Evolutionary conservation across 768 basidiomycete species (phyloP).

Genomic region (Amanita exitialis): DNA sequence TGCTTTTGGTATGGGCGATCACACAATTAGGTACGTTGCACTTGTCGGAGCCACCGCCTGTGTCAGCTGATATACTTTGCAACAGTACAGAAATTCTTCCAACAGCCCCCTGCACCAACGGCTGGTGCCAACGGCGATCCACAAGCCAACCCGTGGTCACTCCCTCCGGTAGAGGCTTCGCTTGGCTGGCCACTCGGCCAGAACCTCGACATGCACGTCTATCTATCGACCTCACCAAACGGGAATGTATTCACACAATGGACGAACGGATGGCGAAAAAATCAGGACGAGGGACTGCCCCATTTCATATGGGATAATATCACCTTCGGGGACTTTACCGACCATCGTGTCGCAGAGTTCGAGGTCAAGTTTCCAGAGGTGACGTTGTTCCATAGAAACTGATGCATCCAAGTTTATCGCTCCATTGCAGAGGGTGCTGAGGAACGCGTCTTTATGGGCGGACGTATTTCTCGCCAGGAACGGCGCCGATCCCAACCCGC

Average conservation of each 20-base stretch:
- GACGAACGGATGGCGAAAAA: conserved; percentile 38
- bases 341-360: conserved; percentile 43
- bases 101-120: conserved; percentile 20
- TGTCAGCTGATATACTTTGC: conserved; percentile 1
- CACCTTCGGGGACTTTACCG: conserved; percentile 68
- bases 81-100: conserved; percentile 36
- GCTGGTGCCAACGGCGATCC: conserved; percentile 5
- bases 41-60: neutral
- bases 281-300: conserved; percentile 44
- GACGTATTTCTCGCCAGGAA: conserved; percentile 69
- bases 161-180: conserved; percentile 43
- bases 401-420: conserved; percentile 3
- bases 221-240: conserved; percentile 56
- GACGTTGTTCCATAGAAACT: conserved; percentile 11
- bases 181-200: conserved; percentile 56
- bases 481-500: conserved; percentile 56
- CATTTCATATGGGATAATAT: conserved; percentile 72
- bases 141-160: conserved; percentile 33
- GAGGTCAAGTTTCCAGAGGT: conserved; percentile 65
- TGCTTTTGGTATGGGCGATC: conserved; percentile 53
- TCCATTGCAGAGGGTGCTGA: conserved; percentile 50
- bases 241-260: conserved; percentile 51
- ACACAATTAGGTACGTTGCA: conserved; percentile 45
- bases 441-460: conserved; percentile 76
- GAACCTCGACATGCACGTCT: conserved; percentile 60